Evolutionary conservation across 1,139 yeast genomes (phyloP), one percentile per base, ranked within the genome.

Genomic region (Kurtzmaniella quercitrusa): DNA sequence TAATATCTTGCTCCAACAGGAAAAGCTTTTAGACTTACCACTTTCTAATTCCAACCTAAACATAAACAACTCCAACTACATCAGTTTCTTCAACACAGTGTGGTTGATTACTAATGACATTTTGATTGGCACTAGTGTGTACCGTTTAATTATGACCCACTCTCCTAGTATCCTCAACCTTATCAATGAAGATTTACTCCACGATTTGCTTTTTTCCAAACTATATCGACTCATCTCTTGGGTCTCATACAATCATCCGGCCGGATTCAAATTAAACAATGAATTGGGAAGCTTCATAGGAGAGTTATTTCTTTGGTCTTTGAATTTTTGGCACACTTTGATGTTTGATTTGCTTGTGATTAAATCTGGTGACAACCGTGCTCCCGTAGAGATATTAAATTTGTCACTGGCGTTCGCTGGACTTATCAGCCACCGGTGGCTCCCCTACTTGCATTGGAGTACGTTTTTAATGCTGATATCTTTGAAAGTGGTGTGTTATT

Each of bases 91-190:
- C 66, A 94, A 94, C 57, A 84, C 93, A 1, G 54, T 90, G 2
- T 94, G 98, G 98, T 68, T 94, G 15, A 82, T 89, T 1, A 63
- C 83, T 9, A 91, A 93, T 60, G 98, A 94, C 58, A 62, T 88
- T 4, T 70, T 93, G 1, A 58, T 91, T 27, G 98, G 98, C 0
- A 57, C 79, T 3, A 74, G 88, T 0, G 48, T 81, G 1, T 78
- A 87, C 18, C 66, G 77, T 1, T 44, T 80, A 0, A 55, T 89
- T 4, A 54, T 65, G 3, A 77, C 75, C 7, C 69, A 83, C 49
- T 65, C 69, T 15, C 64, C 59, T 0, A 37, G 38, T 0, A 62
- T 82, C 1, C 59, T 64, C 1, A 43, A 51, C 0, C 55, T 64
- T 25, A 59, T 80, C 37, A 71, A 73, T 38, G 56, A 62, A 19